Evolutionary conservation across 2,329 filamentous ascomycete genomes (phyloP), one percentile per base, ranked within the genome.

Genomic region (Cladophialophora carrionii): DNA sequence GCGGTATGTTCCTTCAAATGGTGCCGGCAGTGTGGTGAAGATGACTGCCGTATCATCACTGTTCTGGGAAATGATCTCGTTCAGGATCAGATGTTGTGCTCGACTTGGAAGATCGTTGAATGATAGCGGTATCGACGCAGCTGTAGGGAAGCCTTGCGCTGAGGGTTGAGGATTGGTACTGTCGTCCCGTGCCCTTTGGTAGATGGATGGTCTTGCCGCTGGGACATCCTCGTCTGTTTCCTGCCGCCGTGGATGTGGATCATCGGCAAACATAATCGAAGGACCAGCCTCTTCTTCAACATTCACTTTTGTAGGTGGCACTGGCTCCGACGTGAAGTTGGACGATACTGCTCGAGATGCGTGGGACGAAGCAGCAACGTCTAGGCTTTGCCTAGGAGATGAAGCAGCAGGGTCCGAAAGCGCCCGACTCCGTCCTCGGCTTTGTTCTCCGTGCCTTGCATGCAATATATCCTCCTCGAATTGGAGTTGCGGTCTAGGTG

Each of bases 51-150:
- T 91, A 22, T 90, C 83, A 46, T 76, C 76, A 70, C 88, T 91
- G 67, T 91, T 81, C 64, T 83, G 82, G 2, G 84, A 82, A 80
- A 96, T 92, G 69, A 96, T 79, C 75, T 96, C 91, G 74, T 96
- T 96, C 17, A 96, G 78, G 31, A 96, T 93, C 41, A 96, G 78
- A 76, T 96, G 91, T 75, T 96, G 92, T 1, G 91, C 91, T 17
- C 91, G 87, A 72, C 89, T 91, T 0, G 92, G 91, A 3, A 96
- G 80, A 73, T 96, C 91, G 72, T 96, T 96, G 80, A 96, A 96
- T 1, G 88, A 91, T 1, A 96, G 80, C 0, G 91, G 85, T 3
- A 91, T 77, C 2, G 85, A 83, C 59, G 88, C 86, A 24, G 85
- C 85, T 2, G 85, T 84, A 0, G 83, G 83, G 68, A 79, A 85